Evolutionary conservation across 2,329 filamentous ascomycete species (phyloP).

Genomic region (Hyphodiscus sp.): DNA sequence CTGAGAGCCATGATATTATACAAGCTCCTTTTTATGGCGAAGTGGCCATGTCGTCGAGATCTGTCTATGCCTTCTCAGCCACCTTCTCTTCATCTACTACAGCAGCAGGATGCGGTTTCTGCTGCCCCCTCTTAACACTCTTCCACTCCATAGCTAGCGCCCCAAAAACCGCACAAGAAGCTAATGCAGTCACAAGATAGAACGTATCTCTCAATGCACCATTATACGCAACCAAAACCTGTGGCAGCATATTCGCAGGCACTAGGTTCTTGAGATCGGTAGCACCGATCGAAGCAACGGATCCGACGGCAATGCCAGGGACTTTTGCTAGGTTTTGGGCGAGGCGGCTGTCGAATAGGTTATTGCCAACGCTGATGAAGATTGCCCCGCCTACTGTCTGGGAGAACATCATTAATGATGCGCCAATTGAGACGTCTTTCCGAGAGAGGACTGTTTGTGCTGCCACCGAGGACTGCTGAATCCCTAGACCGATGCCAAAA

Average conservation of each 20-base stretch:
- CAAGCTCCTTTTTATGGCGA: too few species aligned
- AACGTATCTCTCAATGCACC: neutral
- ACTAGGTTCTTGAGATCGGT: neutral
- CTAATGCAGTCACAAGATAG: neutral
- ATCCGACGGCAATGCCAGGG: neutral
- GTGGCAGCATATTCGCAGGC: neutral
- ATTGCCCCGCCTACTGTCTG: constrained; percentile 47
- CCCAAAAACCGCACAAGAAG: neutral
- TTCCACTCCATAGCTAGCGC: neutral
- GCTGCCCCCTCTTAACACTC: too few species aligned
- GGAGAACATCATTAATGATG: neutral
- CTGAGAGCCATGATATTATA: too few species aligned
- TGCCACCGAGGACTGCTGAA: constrained; percentile 17
- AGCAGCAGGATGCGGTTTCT: too few species aligned
- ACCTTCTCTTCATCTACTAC: too few species aligned
- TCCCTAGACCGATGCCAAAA: constrained; percentile 18
- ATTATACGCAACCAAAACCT: neutral
- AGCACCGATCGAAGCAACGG: neutral
- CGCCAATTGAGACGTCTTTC: too few species aligned
- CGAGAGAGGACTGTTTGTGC: constrained; percentile 10
- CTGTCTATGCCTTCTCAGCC: too few species aligned
- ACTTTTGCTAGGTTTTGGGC: neutral
- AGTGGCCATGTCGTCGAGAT: too few species aligned
- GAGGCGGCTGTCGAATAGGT: neutral
- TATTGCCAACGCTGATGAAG: neutral